Evolutionary conservation across 495 filamentous ascomycete genomes (phyloP).

Genomic region (Aspergillus avenaceus): DNA sequence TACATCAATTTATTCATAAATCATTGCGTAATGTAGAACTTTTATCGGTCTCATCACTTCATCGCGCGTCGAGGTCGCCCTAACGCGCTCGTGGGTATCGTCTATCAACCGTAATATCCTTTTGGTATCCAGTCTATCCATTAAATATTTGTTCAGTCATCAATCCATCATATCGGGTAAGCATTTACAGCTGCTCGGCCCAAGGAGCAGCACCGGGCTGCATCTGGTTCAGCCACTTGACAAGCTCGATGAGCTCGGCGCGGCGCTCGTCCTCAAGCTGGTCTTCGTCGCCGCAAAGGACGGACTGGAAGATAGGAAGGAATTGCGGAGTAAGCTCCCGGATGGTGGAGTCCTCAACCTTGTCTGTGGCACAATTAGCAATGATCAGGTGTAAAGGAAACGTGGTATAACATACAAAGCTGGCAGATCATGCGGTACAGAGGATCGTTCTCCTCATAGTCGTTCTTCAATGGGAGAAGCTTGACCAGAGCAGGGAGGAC

Average conservation of each 20-base stretch:
- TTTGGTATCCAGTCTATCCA: conserved; percentile 33
- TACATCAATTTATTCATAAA: conserved; percentile 35
- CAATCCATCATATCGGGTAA: conserved; percentile 13
- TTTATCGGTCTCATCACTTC: conserved; percentile 7
- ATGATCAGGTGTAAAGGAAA: neutral
- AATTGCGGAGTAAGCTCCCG: conserved; percentile 72
- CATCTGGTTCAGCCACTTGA: conserved; percentile 63
- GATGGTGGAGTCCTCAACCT: conserved; percentile 66
- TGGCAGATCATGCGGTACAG: conserved; percentile 83
- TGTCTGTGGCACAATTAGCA: conserved; percentile 49
- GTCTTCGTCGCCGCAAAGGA: conserved; percentile 72
- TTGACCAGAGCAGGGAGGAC: conserved; percentile 76
- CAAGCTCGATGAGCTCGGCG: conserved; percentile 61
- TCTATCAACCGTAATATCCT: conserved; percentile 31
- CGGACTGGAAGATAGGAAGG: conserved; percentile 74
- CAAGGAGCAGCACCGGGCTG: conserved; percentile 42
- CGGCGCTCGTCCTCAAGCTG: conserved; percentile 83
- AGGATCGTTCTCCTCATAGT: conserved; percentile 94
- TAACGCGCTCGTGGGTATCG: conserved; percentile 35
- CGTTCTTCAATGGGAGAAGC: conserved; percentile 84
- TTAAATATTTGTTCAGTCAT: conserved; percentile 26
- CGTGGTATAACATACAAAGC: conserved; percentile 60
- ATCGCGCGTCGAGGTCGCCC: conserved; percentile 8
- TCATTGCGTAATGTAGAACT: conserved; percentile 25
- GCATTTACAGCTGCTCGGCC: conserved; percentile 39